Conservation (phyloP, 371 early-diverging fungal species). For the Haplosporangium sp. region DNA sequence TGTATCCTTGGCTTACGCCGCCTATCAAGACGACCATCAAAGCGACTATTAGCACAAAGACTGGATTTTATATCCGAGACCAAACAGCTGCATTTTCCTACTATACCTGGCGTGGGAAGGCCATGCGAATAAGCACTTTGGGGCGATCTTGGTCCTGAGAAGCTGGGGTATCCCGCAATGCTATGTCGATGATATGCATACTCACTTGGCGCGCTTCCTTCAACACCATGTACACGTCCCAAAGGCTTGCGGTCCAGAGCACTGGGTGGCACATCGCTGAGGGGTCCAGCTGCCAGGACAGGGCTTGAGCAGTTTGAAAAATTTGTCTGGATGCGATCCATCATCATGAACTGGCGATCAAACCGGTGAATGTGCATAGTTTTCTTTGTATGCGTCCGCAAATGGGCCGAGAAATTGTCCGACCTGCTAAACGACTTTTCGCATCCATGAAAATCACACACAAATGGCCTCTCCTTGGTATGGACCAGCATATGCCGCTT, state of each 20-base stretch:
- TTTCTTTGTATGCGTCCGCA: constrained; percentile 63
- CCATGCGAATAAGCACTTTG: constrained; percentile 18
- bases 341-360: constrained; percentile 25
- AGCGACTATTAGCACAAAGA: too few species aligned
- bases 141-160: constrained; percentile 20
- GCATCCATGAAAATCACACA: constrained; percentile 75
- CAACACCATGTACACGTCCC: not conserved
- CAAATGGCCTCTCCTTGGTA: constrained; percentile 73
- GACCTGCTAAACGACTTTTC: constrained; percentile 81
- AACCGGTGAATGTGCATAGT: constrained; percentile 29
- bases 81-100: not conserved
- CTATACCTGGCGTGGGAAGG: constrained; percentile 6
- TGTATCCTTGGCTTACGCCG: constrained; percentile 4
- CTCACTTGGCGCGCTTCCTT: constrained; percentile 5
- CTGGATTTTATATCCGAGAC: too few species aligned
- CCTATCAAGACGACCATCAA: not conserved
- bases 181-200: constrained; percentile 38
- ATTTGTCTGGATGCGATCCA: constrained; percentile 29
- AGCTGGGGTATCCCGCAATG: constrained; percentile 39
- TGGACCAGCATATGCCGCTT: constrained; percentile 83
- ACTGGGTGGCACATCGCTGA: constrained; percentile 6
- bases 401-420: constrained; percentile 77
- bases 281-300: constrained; percentile 5
- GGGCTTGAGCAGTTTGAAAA: constrained; percentile 6
- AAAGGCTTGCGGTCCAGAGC: not conserved